Conservation (phyloP, 2,329 filamentous ascomycete genomes). For the Endothia cerciana region DNA sequence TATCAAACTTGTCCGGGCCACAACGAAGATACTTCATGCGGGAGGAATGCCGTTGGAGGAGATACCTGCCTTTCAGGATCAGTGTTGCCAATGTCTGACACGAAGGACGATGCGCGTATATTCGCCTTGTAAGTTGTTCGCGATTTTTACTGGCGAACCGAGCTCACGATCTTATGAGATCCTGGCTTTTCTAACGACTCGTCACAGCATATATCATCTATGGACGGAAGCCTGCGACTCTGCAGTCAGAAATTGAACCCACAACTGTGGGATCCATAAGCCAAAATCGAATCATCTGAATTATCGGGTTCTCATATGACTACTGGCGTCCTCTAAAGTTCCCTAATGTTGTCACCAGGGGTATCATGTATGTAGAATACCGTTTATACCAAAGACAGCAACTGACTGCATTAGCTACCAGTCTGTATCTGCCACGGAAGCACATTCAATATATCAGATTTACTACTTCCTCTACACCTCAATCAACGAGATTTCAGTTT, state of each 20-base stretch:
- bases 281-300: neutral
- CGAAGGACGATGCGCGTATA: constrained; percentile 10
- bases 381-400: no score
- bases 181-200: neutral
- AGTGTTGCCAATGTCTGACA: constrained; percentile 10
- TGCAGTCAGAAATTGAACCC: neutral
- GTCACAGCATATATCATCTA: constrained; percentile 11
- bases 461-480: no score
- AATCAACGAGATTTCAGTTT: no score
- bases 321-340: no score
- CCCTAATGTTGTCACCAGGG: no score
- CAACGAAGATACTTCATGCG: constrained; percentile 18
- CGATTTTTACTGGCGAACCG: no score
- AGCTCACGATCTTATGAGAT: no score
- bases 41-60: constrained; percentile 9
- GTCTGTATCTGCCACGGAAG: no score
- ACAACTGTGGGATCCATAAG: neutral
- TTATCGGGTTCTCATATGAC: neutral
- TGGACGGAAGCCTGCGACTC: neutral
- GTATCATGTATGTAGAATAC: no score
- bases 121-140: constrained; percentile 4
- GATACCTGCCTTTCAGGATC: constrained; percentile 10
- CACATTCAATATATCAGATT: no score
- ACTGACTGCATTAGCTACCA: no score
- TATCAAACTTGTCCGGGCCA: constrained; percentile 2